phyloP scores from a whole-genome alignment of 2,329 filamentous ascomycete genomes.

The Colletotrichum melonis region DNA sequence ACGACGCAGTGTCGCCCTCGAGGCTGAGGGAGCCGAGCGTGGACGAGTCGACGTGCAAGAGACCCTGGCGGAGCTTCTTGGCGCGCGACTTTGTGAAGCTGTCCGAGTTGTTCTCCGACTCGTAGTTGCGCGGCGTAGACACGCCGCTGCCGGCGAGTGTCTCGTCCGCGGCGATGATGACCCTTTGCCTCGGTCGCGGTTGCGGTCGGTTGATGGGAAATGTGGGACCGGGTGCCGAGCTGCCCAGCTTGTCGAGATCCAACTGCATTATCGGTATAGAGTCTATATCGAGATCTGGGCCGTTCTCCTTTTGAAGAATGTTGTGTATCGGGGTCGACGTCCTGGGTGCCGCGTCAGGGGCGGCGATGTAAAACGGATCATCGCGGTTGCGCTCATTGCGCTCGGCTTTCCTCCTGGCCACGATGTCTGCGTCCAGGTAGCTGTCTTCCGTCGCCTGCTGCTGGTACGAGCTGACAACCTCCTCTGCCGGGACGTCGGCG shows the following conservation, averaged over 20 bases:
- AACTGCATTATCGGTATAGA: conserved; percentile 96
- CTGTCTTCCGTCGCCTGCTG: conserved; percentile 71
- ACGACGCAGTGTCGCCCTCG: conserved; percentile 59
- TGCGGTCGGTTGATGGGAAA: conserved; percentile 46
- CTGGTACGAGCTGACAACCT: conserved; percentile 66
- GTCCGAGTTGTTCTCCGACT: conserved; percentile 65
- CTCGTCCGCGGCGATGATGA: conserved; percentile 80
- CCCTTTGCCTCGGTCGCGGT: conserved; percentile 64
- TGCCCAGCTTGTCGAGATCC: conserved; percentile 72
- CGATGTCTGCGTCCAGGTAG: conserved; percentile 78
- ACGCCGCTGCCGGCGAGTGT: conserved; percentile 68
- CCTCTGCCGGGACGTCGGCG: conserved; percentile 56
- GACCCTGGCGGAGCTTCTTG: conserved; percentile 66
- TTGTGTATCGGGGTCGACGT: conserved; percentile 83
- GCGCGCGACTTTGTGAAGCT: conserved; percentile 59
- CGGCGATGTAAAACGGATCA: conserved; percentile 92
- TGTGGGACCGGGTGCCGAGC: conserved; percentile 39
- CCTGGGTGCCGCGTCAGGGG: conserved; percentile 63
- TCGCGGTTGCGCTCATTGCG: conserved; percentile 86
- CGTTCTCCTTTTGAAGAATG: conserved; percentile 78
- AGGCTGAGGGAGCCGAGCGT: conserved; percentile 80
- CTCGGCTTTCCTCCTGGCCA: conserved; percentile 80
- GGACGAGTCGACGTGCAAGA: conserved; percentile 90
- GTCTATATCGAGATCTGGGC: conserved; percentile 87
- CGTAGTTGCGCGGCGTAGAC: conserved; percentile 62